These are phyloP conservation scores for Coemansia sp. DNA, from an alignment of 192 early-diverging fungal species.

Conservation along the genomic window DNA sequence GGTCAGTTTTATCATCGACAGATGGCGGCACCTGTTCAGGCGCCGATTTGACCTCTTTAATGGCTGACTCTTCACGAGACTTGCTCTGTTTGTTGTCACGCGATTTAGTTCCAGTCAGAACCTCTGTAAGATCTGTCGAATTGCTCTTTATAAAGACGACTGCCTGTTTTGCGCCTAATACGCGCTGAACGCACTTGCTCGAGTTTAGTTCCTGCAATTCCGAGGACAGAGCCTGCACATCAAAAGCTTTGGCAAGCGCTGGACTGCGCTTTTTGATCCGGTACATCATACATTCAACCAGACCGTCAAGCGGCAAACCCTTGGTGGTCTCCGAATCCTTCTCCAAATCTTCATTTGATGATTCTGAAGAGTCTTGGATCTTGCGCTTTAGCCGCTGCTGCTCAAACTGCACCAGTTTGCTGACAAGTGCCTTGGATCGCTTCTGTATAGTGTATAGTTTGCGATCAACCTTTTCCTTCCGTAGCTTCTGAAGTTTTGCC, in stretches of 20 bases:
- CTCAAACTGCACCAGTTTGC: slow-evolving; percentile 14
- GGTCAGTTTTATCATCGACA: not conserved
- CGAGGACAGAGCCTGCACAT: not conserved
- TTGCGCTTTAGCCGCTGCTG: slow-evolving; percentile 9
- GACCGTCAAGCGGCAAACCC: slow-evolving; percentile 1
- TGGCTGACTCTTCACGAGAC: not conserved
- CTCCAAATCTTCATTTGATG: not conserved
- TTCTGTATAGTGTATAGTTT: slow-evolving; percentile 5
- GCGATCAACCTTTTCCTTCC: slow-evolving; percentile 13
- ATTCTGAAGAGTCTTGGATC: not conserved
- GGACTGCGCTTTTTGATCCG: slow-evolving; percentile 13
- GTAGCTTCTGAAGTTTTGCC: slow-evolving; percentile 7
- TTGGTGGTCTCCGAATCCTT: slow-evolving; percentile 5
- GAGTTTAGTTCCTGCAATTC: slow-evolving; percentile 4
- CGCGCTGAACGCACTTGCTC: slow-evolving; percentile 10
- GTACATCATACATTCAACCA: slow-evolving; percentile 14
- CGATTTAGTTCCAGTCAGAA: not conserved
- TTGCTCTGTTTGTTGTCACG: not conserved
- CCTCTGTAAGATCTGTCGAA: not conserved
- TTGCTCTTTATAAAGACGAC: slow-evolving; percentile 8
- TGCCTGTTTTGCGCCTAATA: slow-evolving; percentile 12
- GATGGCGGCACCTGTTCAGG: not conserved
- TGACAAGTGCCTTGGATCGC: not conserved
- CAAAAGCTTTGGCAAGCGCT: not conserved
- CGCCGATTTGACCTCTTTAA: not conserved